Conservation (phyloP, 441 rosid species). For the Manihot esculenta region DNA sequence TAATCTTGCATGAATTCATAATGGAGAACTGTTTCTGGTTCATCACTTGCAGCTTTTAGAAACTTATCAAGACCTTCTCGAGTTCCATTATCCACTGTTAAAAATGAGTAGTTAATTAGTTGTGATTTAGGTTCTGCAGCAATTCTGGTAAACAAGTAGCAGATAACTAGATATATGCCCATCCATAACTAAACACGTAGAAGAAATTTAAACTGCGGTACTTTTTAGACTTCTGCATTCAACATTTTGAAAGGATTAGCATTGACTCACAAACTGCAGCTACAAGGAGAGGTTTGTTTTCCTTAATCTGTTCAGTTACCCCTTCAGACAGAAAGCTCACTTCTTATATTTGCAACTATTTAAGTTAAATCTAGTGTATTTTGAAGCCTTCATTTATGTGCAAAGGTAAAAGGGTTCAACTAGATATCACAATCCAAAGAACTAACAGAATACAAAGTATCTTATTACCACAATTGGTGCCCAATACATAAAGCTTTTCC, state of each 20-base stretch:
- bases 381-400: background rate
- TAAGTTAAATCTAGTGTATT: background rate
- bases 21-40: conserved; percentile 91
- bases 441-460: conserved; percentile 5
- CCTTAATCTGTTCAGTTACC: background rate
- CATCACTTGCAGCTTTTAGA: conserved; percentile 83
- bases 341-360: background rate
- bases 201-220: background rate
- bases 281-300: background rate
- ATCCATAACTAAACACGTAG: background rate
- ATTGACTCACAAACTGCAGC: background rate
- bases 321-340: background rate
- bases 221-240: background rate
- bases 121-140: conserved; percentile 18
- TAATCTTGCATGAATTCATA: conserved; percentile 99
- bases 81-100: conserved; percentile 90
- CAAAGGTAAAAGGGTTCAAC: conserved; percentile 1
- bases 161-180: background rate
- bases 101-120: conserved; percentile 18
- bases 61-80: conserved; percentile 95
- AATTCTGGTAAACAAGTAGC: background rate
- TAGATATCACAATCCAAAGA: background rate
- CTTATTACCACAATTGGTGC: conserved; percentile 88
- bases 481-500: conserved; percentile 91
- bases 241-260: too few species aligned